A percentile compares a stretch with the other conserved stretches of the same genome.
These are phyloP conservation scores for Raffaelea ambrosiae DNA, from an alignment of 2,329 filamentous ascomycete species.

Conservation along the genomic window DNA sequence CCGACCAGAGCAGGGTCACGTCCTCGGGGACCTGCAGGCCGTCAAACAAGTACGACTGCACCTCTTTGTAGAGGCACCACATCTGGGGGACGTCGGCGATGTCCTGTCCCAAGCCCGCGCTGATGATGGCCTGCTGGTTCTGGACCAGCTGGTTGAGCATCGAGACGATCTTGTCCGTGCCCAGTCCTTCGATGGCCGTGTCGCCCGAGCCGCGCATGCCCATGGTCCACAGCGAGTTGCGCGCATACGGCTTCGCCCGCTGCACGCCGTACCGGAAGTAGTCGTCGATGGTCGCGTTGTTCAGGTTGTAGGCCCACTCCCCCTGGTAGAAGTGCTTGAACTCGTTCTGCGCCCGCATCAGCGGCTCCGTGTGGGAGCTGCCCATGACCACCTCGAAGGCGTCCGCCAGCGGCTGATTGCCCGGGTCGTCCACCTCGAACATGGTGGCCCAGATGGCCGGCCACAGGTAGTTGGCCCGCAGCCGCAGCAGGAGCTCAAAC, in stretches of 20 bases:
- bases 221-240: constrained; percentile 57
- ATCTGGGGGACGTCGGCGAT: constrained; percentile 52
- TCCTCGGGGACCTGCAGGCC: constrained; percentile 57
- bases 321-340: constrained; percentile 48
- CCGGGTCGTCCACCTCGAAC: constrained; percentile 62
- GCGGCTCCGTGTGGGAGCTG: constrained; percentile 65
- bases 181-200: constrained; percentile 47
- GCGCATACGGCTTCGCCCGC: constrained; percentile 57
- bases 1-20: constrained; percentile 59
- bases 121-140: constrained; percentile 51
- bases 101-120: constrained; percentile 41
- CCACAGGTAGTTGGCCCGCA: constrained; percentile 69
- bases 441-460: constrained; percentile 58
- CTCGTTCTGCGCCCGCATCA: constrained; percentile 54
- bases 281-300: constrained; percentile 58
- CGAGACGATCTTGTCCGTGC: constrained; percentile 45
- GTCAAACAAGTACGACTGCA: constrained; percentile 59
- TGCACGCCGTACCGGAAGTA: constrained; percentile 62
- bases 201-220: constrained; percentile 65
- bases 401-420: constrained; percentile 60
- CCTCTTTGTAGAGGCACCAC: constrained; percentile 70
- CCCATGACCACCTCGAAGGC: constrained; percentile 68
- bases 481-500: constrained; percentile 61
- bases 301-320: constrained; percentile 61
- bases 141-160: constrained; percentile 53